phyloP scores from a whole-genome alignment of 2,329 filamentous ascomycete genomes.

The Fusarium sp. region DNA sequence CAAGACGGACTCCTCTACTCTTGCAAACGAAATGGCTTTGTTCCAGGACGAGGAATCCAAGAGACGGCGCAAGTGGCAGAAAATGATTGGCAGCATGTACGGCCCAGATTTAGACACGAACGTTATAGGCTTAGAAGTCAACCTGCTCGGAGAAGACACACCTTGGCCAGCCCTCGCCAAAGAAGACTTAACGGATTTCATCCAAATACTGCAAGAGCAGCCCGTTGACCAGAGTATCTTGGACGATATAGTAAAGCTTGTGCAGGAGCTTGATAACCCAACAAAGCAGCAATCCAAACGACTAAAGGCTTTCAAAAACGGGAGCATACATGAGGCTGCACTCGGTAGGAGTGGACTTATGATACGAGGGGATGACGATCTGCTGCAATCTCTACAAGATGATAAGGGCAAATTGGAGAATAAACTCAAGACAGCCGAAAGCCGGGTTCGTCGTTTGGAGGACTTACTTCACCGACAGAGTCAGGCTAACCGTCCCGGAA shows the following conservation, averaged over 20 bases:
- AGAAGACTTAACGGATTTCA: constrained; percentile 80
- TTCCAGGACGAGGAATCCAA: constrained; percentile 95
- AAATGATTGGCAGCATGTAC: constrained; percentile 80
- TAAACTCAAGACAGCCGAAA: constrained; percentile 84
- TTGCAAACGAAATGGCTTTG: constrained; percentile 92
- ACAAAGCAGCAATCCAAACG: constrained; percentile 88
- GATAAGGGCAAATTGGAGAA: constrained; percentile 82
- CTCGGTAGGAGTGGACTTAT: constrained; percentile 88
- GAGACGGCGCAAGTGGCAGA: constrained; percentile 89
- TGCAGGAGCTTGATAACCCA: constrained; percentile 82
- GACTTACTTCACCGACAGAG: constrained; percentile 89
- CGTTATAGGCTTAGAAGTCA: constrained; percentile 84
- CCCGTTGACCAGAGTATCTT: constrained; percentile 74
- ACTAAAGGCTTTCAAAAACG: constrained; percentile 94
- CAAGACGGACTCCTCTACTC: constrained; percentile 82
- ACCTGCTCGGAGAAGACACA: constrained; percentile 80
- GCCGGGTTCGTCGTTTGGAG: constrained; percentile 89
- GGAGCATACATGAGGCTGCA: constrained; percentile 90
- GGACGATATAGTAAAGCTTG: constrained; percentile 77
- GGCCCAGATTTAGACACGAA: constrained; percentile 74
- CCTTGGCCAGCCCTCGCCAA: constrained; percentile 82
- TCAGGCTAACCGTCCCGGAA: constrained; percentile 66
- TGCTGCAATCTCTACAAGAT: constrained; percentile 79
- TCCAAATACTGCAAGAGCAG: constrained; percentile 72
- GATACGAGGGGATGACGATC: constrained; percentile 87